Evolutionary conservation across 1,139 yeast genomes (phyloP).

Genomic region (Blastobotrys arbuscula): DNA sequence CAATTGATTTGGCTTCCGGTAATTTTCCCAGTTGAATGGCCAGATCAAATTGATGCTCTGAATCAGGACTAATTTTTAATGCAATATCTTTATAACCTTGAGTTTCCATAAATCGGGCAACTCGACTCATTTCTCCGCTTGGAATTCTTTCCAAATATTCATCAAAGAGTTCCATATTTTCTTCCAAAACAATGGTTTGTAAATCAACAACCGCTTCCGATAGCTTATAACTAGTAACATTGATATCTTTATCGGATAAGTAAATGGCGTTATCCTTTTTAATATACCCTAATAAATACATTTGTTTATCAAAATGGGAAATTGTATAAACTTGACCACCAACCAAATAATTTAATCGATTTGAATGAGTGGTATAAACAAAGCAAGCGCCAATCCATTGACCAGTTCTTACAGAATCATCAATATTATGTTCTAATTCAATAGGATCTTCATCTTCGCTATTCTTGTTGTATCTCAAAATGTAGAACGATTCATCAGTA

Average conservation of each 20-base stretch:
- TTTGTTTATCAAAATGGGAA: conserved; percentile 87
- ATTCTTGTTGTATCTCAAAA: conserved; percentile 66
- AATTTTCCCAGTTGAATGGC: conserved; percentile 67
- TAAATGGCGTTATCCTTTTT: conserved; percentile 87
- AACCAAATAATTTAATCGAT: conserved; percentile 87
- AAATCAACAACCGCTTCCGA: conserved; percentile 85
- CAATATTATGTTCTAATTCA: conserved; percentile 61
- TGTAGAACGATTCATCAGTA: conserved; percentile 74
- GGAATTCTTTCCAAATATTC: conserved; percentile 60
- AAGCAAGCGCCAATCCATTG: conserved; percentile 97
- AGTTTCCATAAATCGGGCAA: conserved; percentile 89
- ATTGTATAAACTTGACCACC: conserved; percentile 91
- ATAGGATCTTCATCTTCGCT: conserved; percentile 87
- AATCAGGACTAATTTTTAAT: conserved; percentile 70
- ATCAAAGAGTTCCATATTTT: conserved; percentile 75
- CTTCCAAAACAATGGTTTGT: conserved; percentile 92
- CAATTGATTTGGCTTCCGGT: conserved; percentile 66
- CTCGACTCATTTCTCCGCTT: conserved; percentile 65
- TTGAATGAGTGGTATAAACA: conserved; percentile 77
- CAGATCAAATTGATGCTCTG: conserved; percentile 80
- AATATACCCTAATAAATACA: conserved; percentile 82
- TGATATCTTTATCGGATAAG: conserved; percentile 84
- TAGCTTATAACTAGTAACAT: conserved; percentile 73
- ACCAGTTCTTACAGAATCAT: conserved; percentile 80
- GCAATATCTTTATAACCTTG: conserved; percentile 86